phyloP scores from a whole-genome alignment of 176 grass and related monocot species.

The Triticum turgidum region DNA sequence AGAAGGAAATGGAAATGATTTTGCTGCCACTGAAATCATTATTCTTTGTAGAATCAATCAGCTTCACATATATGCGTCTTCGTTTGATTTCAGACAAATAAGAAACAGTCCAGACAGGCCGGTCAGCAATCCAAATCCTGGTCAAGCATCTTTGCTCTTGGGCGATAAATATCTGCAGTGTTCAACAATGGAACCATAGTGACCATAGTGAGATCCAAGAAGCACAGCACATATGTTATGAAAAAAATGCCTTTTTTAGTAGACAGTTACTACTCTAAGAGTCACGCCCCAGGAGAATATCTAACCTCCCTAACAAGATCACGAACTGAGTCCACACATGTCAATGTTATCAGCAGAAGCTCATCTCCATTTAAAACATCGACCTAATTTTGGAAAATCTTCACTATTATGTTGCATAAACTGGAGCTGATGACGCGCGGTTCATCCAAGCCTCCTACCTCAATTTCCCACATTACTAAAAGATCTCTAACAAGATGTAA shows the following conservation, averaged over 20 bases:
- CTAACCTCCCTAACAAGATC: background rate
- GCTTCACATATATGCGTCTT: slow-evolving; percentile 64
- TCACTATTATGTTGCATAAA: background rate
- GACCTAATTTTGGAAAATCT: slow-evolving; percentile 11
- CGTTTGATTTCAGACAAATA: slow-evolving; percentile 73
- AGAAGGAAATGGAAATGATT: slow-evolving; percentile 64
- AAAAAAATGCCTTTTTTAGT: background rate
- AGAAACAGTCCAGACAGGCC: slow-evolving; percentile 56
- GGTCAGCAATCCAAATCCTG: slow-evolving; percentile 74
- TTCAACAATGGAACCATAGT: slow-evolving; percentile 34
- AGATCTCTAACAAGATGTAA: background rate
- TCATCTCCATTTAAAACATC: background rate
- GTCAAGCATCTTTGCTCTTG: slow-evolving; percentile 88
- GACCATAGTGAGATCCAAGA: slow-evolving; percentile 30
- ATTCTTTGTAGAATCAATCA: slow-evolving; percentile 64
- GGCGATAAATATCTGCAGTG: slow-evolving; percentile 73
- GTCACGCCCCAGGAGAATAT: background rate
- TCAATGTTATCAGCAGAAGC: slow-evolving; percentile 24
- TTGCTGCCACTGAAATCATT: slow-evolving; percentile 69
- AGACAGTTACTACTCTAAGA: slow-evolving; percentile 7
- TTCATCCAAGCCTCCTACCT: background rate
- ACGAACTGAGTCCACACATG: background rate
- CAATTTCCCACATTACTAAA: background rate
- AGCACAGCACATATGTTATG: slow-evolving; percentile 7
- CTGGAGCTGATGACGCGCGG: background rate